Base-by-base conservation (phyloP, 176 grass and related monocot genomes). In the Triticum urartu region DNA sequence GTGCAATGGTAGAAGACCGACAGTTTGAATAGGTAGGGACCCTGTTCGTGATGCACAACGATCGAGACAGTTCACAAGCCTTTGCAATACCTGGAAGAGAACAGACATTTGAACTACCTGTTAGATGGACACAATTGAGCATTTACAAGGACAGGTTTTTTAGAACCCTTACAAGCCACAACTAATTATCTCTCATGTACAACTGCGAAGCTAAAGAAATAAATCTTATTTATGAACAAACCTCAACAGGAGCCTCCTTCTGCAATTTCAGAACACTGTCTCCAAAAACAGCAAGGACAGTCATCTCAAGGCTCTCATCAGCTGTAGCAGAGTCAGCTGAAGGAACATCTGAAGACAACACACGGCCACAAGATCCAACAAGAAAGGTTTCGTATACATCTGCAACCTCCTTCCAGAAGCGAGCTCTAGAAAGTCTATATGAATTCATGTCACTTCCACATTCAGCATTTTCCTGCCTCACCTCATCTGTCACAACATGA, bases 351-450 rank as follows among this genome's bases (percentile, higher is more conserved):
- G 97, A 94, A 76, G 92, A 94, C 52, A 94, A 88, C 86, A 93
- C 93, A 14, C 87, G 97, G 28, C 97, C 97, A 91, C 97, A 98
- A 80, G 97, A 98, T 50, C 97, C 94, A 81, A 98, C 94, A 81
- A 98, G 90, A 88, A 98, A 98, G 82, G 93, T 95, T 92, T 98
- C 97, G 65, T 98, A 98, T 34, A 94, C 94, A 89, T 95, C 97
- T 82, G 92, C 91, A 47, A 98, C 84, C 84, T 95, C 97, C 86
- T 95, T 98, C 97, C 97, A 98, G 71, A 98, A 84, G 76, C 89
- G 88, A 77, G 86, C 94, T 89, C 97, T 94, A 79, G 82, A 89
- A 89, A 85, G 61, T 89, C 67, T 91, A 88, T 96, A 94, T 79
- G 80, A 68, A 88, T 87, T 92, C 66, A 73, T 65, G 64, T 94